Evolutionary conservation across 202 grass and related monocot genomes (phyloP), one percentile per base, ranked within the genome.

Genomic region (Saccharum hybrid): DNA sequence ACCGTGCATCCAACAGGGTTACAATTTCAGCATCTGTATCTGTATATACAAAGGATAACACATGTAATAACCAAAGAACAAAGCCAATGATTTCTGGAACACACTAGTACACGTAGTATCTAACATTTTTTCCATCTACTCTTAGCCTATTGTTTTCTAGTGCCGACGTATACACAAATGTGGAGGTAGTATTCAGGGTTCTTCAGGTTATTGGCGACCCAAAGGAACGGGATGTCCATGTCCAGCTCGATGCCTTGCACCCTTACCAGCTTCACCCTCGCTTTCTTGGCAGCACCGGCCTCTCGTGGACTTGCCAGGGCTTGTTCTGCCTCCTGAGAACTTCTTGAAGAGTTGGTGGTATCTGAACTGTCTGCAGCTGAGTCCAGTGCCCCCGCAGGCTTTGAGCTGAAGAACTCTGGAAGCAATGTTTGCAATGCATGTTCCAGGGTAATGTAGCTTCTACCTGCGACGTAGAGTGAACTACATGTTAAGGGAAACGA

Each of bases 131-230:
- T 64, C 49, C 63, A 73, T 36, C 82, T 81, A 66, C 54, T 13
- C 8, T 80, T 78, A 60, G 40, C 6, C 52, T 40, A 36, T 63
- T 72, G 79, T 90, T 84, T 70, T 42, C 75, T 74, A 31, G 68
- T 73, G 31, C 34, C 36, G 6, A 96, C 76, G 14, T 89, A 92
- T 36, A 96, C 83, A 78, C 93, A 99, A 0, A 96, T 66, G 74
- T 99, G 96, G 81, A 99, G 88, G 75, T 87, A 99, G 76, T 82
- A 88, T 69, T 99, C 96, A 15, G 96, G 93, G 86, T 88, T 90
- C 72, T 89, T 99, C 30, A 99, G 86, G 72, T 88, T 92, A 76
- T 96, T 96, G 78, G 91, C 96, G 8, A 96, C 84, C 96, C 96
- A 99, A 11, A 90, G 87, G 79, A 99, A 99, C 3, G 93, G 96